phyloP scores from a whole-genome alignment of 2,329 filamentous ascomycete genomes.

The Fusarium xylarioides region DNA sequence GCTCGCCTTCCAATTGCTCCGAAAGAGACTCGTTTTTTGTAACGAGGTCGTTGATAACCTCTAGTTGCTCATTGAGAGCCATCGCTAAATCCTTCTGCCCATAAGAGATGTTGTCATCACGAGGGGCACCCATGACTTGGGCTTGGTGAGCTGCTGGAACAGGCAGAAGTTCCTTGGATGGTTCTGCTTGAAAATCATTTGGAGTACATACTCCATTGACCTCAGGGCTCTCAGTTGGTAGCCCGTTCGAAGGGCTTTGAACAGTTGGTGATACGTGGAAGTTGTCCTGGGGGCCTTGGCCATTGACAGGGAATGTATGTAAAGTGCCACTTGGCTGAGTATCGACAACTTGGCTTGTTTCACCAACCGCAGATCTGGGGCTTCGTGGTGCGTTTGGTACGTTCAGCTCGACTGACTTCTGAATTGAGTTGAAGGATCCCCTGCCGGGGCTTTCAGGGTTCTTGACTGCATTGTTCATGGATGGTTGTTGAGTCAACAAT shows the following conservation, averaged over 20 bases:
- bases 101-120: too few species aligned
- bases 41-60: not conserved
- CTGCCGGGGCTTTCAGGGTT: too few species aligned
- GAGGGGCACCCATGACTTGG: not conserved
- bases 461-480: too few species aligned
- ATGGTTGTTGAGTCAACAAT: too few species aligned
- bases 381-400: too few species aligned
- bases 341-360: too few species aligned
- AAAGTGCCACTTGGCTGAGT: too few species aligned
- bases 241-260: not conserved
- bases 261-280: not conserved
- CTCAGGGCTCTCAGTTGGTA: not conserved
- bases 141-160: not conserved
- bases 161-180: not conserved
- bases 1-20: not conserved
- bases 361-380: too few species aligned
- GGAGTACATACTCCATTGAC: not conserved
- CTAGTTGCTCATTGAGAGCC: not conserved
- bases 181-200: not conserved
- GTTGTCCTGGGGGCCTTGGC: not conserved
- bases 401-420: too few species aligned
- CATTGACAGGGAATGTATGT: too few species aligned
- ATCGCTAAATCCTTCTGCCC: not conserved
- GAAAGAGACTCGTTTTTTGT: not conserved
- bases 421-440: too few species aligned